Conservation (phyloP, 345 rosid species). For the Geranium brycei region DNA sequence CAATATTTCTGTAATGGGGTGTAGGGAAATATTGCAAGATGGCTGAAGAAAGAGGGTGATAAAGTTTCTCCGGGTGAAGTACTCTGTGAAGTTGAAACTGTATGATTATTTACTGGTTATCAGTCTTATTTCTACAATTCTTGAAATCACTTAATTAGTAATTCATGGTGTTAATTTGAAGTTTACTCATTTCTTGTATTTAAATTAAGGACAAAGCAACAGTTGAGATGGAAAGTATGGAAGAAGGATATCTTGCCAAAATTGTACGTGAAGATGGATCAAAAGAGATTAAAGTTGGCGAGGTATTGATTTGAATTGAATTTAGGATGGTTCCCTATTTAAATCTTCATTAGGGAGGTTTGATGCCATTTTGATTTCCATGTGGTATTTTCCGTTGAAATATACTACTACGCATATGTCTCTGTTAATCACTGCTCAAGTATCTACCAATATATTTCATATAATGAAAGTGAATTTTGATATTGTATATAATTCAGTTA, state of each 20-base stretch:
- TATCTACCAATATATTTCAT: too few species aligned
- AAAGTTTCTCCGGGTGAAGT: slow-evolving; percentile 86
- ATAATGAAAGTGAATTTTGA: not conserved
- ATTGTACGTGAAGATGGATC: slow-evolving; percentile 79
- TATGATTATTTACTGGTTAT: slow-evolving; percentile 18
- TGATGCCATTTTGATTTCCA: too few species aligned
- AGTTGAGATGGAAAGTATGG: slow-evolving; percentile 99
- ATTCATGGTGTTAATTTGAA: slow-evolving; percentile 2
- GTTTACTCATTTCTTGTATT: slow-evolving; percentile 6
- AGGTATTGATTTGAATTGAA: slow-evolving; percentile 35
- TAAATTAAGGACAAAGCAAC: slow-evolving; percentile 74
- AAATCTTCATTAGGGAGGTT: too few species aligned
- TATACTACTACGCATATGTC: too few species aligned
- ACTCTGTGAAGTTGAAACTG: slow-evolving; percentile 98
- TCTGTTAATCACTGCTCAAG: not conserved
- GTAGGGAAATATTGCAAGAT: slow-evolving; percentile 91
- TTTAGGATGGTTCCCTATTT: too few species aligned
- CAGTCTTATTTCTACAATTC: not conserved
- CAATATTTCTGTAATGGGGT: slow-evolving; percentile 9
- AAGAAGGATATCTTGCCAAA: slow-evolving; percentile 93
- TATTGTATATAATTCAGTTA: not conserved
- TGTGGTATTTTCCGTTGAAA: too few species aligned
- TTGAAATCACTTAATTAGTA: not conserved
- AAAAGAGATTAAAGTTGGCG: slow-evolving; percentile 86
- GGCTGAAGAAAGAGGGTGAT: slow-evolving; percentile 98